Percentiles rank a stretch among this genome's conserved stretches.
These are phyloP conservation scores for Trichoderma lentiforme DNA, from an alignment of 2,329 filamentous ascomycete species.

Conservation along the genomic window DNA sequence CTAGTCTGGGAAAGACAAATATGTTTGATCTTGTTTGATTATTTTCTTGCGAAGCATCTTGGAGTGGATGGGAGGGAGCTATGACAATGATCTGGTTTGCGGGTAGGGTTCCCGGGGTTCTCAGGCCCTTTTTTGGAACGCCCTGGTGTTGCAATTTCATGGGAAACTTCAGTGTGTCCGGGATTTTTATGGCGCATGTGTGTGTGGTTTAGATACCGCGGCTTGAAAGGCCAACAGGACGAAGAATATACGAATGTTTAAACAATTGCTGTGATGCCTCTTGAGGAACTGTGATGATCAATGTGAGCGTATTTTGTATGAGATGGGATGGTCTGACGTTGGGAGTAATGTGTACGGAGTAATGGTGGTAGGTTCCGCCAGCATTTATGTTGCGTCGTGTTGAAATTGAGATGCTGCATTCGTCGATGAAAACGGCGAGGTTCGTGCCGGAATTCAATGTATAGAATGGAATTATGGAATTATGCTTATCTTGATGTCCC, in stretches of 20 bases:
- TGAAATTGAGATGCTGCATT: background rate
- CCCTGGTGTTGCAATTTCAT: slow-evolving; percentile 35
- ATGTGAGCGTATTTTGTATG: background rate
- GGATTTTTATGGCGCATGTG: slow-evolving; percentile 30
- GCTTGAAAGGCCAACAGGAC: slow-evolving; percentile 32
- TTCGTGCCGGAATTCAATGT: background rate
- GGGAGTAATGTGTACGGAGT: background rate
- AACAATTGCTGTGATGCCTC: background rate
- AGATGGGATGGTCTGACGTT: background rate
- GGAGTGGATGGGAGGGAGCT: slow-evolving; percentile 28
- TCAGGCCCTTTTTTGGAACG: slow-evolving; percentile 29
- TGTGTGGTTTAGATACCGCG: slow-evolving; percentile 32
- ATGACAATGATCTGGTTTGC: slow-evolving; percentile 34
- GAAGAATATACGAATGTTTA: slow-evolving; percentile 40
- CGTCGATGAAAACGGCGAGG: background rate
- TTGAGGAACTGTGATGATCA: background rate
- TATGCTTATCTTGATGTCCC: background rate
- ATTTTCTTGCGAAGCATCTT: slow-evolving; percentile 31
- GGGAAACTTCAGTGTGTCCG: slow-evolving; percentile 29
- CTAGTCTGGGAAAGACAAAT: slow-evolving; percentile 26
- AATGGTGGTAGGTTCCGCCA: background rate
- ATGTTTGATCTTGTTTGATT: slow-evolving; percentile 10
- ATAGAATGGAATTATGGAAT: background rate
- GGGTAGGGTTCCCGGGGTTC: slow-evolving; percentile 32
- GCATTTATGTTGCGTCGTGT: background rate